Evolutionary conservation across 495 filamentous ascomycete genomes (phyloP), one percentile per base, ranked within the genome.

Genomic region (Cryomyces minteri): DNA sequence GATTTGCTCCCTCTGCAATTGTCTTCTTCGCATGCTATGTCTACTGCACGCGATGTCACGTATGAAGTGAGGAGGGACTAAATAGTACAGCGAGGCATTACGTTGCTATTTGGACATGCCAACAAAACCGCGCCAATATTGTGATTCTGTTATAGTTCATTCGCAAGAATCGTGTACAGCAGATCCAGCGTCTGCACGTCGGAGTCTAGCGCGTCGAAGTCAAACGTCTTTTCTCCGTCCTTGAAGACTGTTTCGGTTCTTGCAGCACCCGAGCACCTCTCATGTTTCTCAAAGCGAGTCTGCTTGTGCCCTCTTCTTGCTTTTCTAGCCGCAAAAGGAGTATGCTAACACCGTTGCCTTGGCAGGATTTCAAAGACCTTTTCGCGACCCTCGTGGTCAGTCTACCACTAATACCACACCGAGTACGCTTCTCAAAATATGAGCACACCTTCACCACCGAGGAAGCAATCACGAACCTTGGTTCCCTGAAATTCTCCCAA

Each of bases 361-460:
- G 51, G 10, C 50, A 87, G 85, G 90, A 98, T 62, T 96, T 98
- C 62, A 93, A 95, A 61, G 92, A 98, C 63, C 68, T 98, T 31
- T 98, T 96, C 68, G 83, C 92, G 9, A 98, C 90, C 0, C 64
- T 98, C 54, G 93, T 98, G 69, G 90, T 98, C 61, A 94, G 86
- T 66, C 70, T 98, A 54, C 90, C 90, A 46, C 70, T 98, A 50
- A 80, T 76, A 48, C 71, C 84, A 7, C 92, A 98, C 58, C 78
- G 90, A 31, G 82, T 95, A 47, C 84, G 90, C 12, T 84, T 98
- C 64, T 82, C 77, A 53, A 76, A 78, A 58, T 76, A 94, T 52
- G 83, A 94, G 43, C 85, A 88, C 69, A 90, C 87, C n/a, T 98
- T 98, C 58, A 78, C 88, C 31, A 92, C 88, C 0, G 90, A 95